These are phyloP conservation scores for Coffea canephora DNA, from an alignment of 257 asterid genomes.

Conservation along the genomic window DNA sequence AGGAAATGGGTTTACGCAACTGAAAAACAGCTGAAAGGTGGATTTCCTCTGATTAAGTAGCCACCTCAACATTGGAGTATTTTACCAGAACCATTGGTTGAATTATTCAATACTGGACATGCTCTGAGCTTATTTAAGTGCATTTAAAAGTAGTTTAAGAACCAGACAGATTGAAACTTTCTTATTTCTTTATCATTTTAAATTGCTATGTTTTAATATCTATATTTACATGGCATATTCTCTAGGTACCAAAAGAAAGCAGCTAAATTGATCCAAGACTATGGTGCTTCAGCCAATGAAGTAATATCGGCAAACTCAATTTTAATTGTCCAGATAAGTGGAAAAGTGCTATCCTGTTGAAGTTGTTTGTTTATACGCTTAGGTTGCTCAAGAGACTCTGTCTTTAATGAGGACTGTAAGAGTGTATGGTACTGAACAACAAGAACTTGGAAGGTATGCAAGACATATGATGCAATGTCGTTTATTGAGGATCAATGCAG, in stretches of 20 bases:
- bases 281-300: constrained; percentile 89
- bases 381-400: constrained; percentile 96
- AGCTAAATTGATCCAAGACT: constrained; percentile 84
- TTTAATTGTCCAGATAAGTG: constrained; percentile 8
- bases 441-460: constrained; percentile 71
- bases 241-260: constrained; percentile 89
- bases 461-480: not conserved
- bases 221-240: constrained; percentile 15
- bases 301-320: constrained; percentile 41
- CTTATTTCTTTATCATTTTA: not conserved
- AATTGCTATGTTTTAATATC: not conserved
- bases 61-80: not conserved
- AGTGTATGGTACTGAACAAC: constrained; percentile 86
- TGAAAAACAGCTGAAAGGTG: not conserved
- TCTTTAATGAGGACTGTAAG: constrained; percentile 94
- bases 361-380: constrained; percentile 19
- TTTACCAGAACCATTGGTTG: not conserved
- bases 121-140: not conserved
- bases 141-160: not conserved
- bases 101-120: not conserved
- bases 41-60: not conserved
- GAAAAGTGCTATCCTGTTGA: constrained; percentile 12
- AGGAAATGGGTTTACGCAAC: not conserved
- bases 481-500: constrained; percentile 5
- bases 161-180: not conserved